Base-by-base conservation (phyloP, 805 yeast species). In the Dipodascopsis tothii region DNA sequence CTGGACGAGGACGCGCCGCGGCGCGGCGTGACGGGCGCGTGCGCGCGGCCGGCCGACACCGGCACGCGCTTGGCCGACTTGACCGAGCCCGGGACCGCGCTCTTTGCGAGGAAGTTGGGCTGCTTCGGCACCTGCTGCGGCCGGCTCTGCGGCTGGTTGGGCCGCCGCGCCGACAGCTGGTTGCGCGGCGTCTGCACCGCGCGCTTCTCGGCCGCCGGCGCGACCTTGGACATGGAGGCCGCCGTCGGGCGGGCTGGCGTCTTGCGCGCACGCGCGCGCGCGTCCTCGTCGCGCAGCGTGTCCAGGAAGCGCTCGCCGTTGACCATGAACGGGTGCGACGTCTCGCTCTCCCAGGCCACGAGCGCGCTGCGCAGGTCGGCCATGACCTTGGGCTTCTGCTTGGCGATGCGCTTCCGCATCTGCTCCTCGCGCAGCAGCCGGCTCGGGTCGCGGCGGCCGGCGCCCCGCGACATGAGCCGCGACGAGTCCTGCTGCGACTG, bases 391-490 rank as follows among this genome's bases (percentile, higher is more conserved):
- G 97, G 97, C 52, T 84, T 66, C 52, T 74, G 74, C 56, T 77
- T 77, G n/a, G 74, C 64, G 5, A 88, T 69, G 42, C 74, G 73
- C 53, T 81, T 81, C 43, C 96, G 68, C 33, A 78, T 68, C 56
- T 73, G 80, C 59, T 87, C 96, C 59, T 90, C 98, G 45, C 81
- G 74, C 45, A 83, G 69, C 46, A 90, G 66, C 20, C 88, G 80
- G 48, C 79, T 80, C 51, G 90, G 88, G 39, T 62, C 67, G 3
- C 63, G 53, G 5, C 54, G 42, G 2, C 51, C 54, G 5, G 61
- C 55, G 5, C 60, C 56, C 14, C 64, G 80, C 56, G 84, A 76
- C 50, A 81, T 76, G 35, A 88, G 69, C 49, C 97, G 72, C 0
- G 90, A 78, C 0, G 96, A 79, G 60, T 90, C 92, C 56, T 77